Percentiles rank a stretch among this genome's conserved stretches.
phyloP scores from a whole-genome alignment of 805 yeast species.

The Myxozyma kluyveri region DNA sequence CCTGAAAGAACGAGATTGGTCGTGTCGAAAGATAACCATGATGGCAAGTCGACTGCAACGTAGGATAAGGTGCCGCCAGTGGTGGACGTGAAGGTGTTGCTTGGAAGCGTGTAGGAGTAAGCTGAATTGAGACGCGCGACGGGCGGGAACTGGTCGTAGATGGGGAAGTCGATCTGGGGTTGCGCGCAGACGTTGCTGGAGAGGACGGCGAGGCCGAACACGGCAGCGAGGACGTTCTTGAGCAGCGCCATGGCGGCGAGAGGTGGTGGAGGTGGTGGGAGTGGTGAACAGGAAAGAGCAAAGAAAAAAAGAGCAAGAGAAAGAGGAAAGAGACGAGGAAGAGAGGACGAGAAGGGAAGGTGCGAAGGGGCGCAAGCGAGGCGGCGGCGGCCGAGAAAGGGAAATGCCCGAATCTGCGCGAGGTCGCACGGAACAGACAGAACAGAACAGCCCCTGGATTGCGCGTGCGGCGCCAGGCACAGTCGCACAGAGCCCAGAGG shows the following conservation, averaged over 20 bases:
- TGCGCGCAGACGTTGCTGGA: slow-evolving; percentile 38
- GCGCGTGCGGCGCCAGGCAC: not conserved
- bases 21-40: slow-evolving; percentile 75
- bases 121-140: slow-evolving; percentile 69
- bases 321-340: not conserved
- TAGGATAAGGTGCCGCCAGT: slow-evolving; percentile 51
- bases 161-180: slow-evolving; percentile 70
- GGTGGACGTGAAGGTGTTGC: slow-evolving; percentile 61
- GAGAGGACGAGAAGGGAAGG: not conserved
- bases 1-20: slow-evolving; percentile 64
- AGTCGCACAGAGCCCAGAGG: too few relatives aligned
- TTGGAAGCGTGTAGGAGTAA: slow-evolving; percentile 65
- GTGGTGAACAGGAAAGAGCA: not conserved
- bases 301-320: not conserved
- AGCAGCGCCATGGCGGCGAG: slow-evolving; percentile 1
- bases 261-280: slow-evolving; percentile 1
- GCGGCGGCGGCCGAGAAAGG: not conserved
- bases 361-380: not conserved
- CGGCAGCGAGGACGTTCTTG: not conserved
- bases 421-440: not conserved
- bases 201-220: not conserved
- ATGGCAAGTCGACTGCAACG: slow-evolving; percentile 59
- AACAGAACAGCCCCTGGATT: not conserved
- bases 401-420: not conserved
- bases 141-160: slow-evolving; percentile 78